Evolutionary conservation across 495 filamentous ascomycete genomes (phyloP), one percentile per base, ranked within the genome.

Genomic region (Penicillium arizonense): DNA sequence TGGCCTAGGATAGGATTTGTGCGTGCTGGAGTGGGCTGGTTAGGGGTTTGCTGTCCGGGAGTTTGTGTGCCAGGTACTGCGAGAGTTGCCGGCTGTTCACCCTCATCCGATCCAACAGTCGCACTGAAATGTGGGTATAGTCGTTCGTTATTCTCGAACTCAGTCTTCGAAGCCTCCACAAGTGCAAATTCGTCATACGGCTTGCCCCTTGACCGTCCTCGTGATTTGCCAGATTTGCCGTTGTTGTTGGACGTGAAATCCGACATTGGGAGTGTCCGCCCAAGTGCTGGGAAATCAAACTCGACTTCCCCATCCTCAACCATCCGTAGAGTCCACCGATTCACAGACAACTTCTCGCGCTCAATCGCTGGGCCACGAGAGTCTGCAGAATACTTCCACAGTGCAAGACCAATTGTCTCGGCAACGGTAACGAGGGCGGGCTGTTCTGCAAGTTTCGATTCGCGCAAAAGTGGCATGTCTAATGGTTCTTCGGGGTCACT

Each of bases 251-350:
- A 94, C 0, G 91, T 91, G 56, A 96, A 97, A 36, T 95, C 85
- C 0, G 80, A 82, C 32, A 98, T 84, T 0, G 86, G 82, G 57
- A 88, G 86, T 23, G 82, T 91, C 37, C 94, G 81, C 49, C 85
- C 84, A 7, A 97, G 75, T 0, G 94, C 83, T 4, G 91, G 92
- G 57, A 99, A 97, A 64, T 99, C 94, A 59, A 90, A 90, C 58
- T 99, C 94, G 3, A 97, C 88, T 62, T 99, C 94, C 8, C 89
- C 92, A 61, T 92, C 89, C 57, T 99, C 94, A 7, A 97, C 89
- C 89, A 99, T 96, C 26, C 91, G 80, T 13, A 99, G 71, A 9
- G 86, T 87, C 93, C 94, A 99, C 62, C 85, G 82, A 60, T 97
- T 97, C 43, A 96, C 87, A 50, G 90, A 93, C 28, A 87, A 70